Percentiles rank a stretch among this genome's conserved stretches.
Conservation (phyloP, 140 eudicot species). For the Cichorium intybus region DNA sequence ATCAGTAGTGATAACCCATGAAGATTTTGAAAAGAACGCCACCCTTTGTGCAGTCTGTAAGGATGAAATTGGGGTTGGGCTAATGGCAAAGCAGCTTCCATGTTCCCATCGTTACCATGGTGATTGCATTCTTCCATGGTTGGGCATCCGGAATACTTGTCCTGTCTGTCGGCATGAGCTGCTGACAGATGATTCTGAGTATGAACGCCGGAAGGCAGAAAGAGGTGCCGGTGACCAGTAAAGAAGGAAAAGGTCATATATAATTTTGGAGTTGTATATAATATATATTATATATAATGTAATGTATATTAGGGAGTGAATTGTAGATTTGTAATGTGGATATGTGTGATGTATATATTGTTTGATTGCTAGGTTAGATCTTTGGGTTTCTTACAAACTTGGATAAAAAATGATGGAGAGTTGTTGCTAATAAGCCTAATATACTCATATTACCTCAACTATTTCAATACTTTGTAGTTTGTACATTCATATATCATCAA, state of each 20-base stretch:
- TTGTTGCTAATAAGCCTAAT: too few relatives aligned
- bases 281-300: too few relatives aligned
- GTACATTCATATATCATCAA: not conserved
- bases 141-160: conserved; percentile 51
- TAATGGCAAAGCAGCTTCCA: conserved; percentile 44
- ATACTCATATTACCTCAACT: too few relatives aligned
- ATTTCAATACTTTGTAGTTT: not conserved
- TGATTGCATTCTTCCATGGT: conserved; percentile 62
- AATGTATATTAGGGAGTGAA: conserved; percentile 17
- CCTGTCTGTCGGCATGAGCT: conserved; percentile 63
- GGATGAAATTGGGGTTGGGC: conserved; percentile 46
- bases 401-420: too few relatives aligned
- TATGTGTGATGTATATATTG: conserved; percentile 11
- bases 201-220: conserved; percentile 41
- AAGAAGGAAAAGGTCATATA: conserved; percentile 15
- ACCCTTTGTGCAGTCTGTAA: conserved; percentile 57
- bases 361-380: not conserved
- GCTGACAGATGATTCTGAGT: conserved; percentile 59
- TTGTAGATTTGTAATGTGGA: conserved; percentile 3
- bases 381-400: too few relatives aligned
- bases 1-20: conserved; percentile 34
- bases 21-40: conserved; percentile 30
- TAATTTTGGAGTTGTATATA: conserved; percentile 12
- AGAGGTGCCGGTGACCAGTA: conserved; percentile 26
- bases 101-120: conserved; percentile 57